phyloP scores from a whole-genome alignment of 768 basidiomycete genomes.

The Trametopsis cervina region DNA sequence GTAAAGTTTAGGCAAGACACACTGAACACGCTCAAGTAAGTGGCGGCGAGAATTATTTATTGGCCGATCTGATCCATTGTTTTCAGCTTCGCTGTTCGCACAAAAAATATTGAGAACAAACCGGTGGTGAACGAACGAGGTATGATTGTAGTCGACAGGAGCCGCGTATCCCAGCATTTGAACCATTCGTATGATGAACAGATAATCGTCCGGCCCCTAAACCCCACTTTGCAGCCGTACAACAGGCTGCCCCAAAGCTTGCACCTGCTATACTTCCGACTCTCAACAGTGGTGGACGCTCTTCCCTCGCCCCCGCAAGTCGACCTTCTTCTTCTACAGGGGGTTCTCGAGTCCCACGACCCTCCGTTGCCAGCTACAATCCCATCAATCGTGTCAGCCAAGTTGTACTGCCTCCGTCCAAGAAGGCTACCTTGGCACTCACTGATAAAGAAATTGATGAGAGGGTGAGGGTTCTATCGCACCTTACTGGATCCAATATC shows the following conservation, averaged over 20 bases:
- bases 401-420: background rate
- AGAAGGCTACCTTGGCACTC: slow-evolving; percentile 27
- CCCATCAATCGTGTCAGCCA: slow-evolving; percentile 5
- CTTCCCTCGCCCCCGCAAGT: background rate
- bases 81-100: slow-evolving; percentile 69
- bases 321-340: slow-evolving; percentile 7
- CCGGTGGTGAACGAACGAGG: slow-evolving; percentile 75
- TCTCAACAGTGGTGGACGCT: slow-evolving; percentile 7
- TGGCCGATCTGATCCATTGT: background rate
- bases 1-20: slow-evolving; percentile 80
- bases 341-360: slow-evolving; percentile 18
- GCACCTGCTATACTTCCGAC: slow-evolving; percentile 36
- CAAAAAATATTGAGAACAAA: slow-evolving; percentile 83
- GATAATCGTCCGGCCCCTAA: slow-evolving; percentile 55
- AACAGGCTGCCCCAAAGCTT: slow-evolving; percentile 37
- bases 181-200: slow-evolving; percentile 20
- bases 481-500: background rate
- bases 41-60: background rate
- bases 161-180: no score
- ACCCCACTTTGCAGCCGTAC: slow-evolving; percentile 58
- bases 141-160: slow-evolving; percentile 21
- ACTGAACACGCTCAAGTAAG: slow-evolving; percentile 83
- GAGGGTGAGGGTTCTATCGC: slow-evolving; percentile 36
- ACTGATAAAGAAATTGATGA: slow-evolving; percentile 73
- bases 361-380: slow-evolving; percentile 11